These are phyloP conservation scores for Fusarium chuoi DNA, from an alignment of 2,329 filamentous ascomycete species.

Conservation along the genomic window DNA sequence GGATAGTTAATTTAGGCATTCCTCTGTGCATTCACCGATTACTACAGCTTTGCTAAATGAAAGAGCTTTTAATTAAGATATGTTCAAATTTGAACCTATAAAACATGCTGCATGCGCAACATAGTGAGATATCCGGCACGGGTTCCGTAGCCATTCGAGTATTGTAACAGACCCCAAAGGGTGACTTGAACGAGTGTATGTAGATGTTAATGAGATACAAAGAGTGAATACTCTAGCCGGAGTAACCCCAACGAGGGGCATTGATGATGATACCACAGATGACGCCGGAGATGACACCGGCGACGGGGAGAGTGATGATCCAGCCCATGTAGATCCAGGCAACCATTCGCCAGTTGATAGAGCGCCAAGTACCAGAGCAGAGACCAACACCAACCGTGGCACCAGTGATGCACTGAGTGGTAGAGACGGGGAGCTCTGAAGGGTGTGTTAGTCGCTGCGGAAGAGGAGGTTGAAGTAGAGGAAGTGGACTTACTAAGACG, in stretches of 20 bases:
- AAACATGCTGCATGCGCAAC: no score
- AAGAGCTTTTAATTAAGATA: not conserved
- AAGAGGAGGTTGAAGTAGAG: fast-evolving
- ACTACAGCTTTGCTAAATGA: not conserved
- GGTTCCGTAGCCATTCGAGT: conserved; percentile 1
- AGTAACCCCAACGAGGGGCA: conserved; percentile 61
- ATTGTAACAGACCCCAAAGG: not conserved
- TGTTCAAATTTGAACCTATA: not conserved
- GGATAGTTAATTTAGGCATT: no score
- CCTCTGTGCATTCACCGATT: no score
- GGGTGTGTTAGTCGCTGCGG: not conserved
- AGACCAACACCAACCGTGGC: conserved; percentile 72
- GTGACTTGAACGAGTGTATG: not conserved
- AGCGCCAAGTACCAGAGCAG: conserved; percentile 66
- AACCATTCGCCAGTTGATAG: conserved; percentile 73
- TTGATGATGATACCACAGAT: conserved; percentile 72
- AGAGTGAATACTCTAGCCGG: not conserved
- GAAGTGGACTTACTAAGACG: conserved; percentile 57
- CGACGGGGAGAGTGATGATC: conserved; percentile 68
- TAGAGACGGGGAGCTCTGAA: conserved; percentile 68
- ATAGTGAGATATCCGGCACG: not conserved
- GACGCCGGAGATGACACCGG: conserved; percentile 67
- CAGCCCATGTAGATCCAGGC: conserved; percentile 69
- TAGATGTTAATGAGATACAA: not conserved
- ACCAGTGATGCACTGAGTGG: conserved; percentile 72